phyloP scores from a whole-genome alignment of 2,329 filamentous ascomycete species.

The Botrytis pseudocinerea region DNA sequence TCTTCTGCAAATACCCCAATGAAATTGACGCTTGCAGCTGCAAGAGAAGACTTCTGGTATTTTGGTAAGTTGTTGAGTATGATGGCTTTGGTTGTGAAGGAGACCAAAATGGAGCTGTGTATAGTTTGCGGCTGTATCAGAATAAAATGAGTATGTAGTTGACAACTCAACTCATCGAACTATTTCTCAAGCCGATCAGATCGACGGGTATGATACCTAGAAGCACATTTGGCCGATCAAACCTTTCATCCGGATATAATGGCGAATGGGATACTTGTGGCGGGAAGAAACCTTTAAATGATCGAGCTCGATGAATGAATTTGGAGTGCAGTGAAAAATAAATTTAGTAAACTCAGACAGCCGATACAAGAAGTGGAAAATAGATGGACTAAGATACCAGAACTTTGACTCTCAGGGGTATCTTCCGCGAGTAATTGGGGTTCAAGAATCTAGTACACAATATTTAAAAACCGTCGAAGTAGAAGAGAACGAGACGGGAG shows the following conservation, averaged over 20 bases:
- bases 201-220: not conserved
- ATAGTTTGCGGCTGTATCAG: not conserved
- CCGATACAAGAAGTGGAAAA: not conserved
- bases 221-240: not conserved
- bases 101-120: too few relatives aligned
- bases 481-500: not conserved
- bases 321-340: not conserved
- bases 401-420: not conserved
- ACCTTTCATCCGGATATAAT: not conserved
- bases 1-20: not conserved
- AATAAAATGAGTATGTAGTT: not conserved
- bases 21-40: not conserved
- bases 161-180: not conserved
- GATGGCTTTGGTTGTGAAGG: not conserved
- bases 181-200: not conserved
- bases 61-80: not conserved
- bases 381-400: too few relatives aligned
- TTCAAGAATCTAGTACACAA: too few relatives aligned
- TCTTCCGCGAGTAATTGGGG: not conserved
- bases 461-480: not conserved
- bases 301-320: not conserved
- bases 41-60: too few relatives aligned
- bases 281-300: too few relatives aligned
- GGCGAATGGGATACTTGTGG: not conserved
- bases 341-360: not conserved